Evolutionary conservation across 2,329 filamentous ascomycete species (phyloP), one percentile per base, ranked within the genome.

Genomic region (Arthrocladium fulminans): DNA sequence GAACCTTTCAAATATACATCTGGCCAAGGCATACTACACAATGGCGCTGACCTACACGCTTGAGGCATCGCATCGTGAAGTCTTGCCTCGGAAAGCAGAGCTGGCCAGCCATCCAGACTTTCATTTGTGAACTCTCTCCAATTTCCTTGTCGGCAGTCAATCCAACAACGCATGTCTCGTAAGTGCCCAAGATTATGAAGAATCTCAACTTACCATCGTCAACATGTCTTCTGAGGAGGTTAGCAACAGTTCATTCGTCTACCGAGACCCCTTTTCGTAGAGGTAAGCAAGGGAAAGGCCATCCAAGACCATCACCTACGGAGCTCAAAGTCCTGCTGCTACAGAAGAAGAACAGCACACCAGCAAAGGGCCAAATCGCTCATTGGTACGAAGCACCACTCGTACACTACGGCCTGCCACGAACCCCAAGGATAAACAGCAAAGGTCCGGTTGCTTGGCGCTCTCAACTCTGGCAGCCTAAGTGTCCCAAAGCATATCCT

Each of bases 371-470:
- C 55, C 71, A 71, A 37, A 72, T 77, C 0, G 77, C 69, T 1
- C 76, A 81, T 53, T 83, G 74, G 74, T 83, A 79, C 50, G 73
- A 79, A 52, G 77, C 79, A 0, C 78, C 83, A 53, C 68, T 82
- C 9, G 62, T 79, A 3, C 80, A 83, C 62, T 83, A 82, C 62
- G 79, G 76, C 1, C 66, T 83, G 0, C 67, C 66, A 5, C 69
- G 71, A 0, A 77, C 75, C n/a, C n/a, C 15, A 79, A 77, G 57
- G 70, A 71, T 38, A 82, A 82, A 62, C 73, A 0, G 78, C 79
- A 8, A 76, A 78, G 48, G 73, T 79, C 65, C 66, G 79, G 2
- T 63, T 84, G 13, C 68, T 75, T n/a, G 73, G 79, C 53, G 77
- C 77, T 6, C 59, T 81, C 50, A 75, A 73, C 29, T 62, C 61